Conservation (phyloP, 208 protist species). For the Trichomonas gallinae region DNA sequence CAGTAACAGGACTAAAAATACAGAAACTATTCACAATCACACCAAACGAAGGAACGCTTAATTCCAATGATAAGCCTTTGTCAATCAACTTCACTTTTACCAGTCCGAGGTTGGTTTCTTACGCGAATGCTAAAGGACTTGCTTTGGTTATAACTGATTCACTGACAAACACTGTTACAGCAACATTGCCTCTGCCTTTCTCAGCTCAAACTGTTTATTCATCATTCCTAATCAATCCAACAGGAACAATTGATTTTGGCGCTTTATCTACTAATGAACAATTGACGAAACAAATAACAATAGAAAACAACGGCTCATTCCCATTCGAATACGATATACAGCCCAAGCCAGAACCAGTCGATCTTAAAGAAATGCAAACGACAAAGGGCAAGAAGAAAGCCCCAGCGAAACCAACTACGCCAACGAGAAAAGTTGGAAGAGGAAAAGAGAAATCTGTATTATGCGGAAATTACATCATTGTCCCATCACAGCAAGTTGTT, state of each 20-base stretch:
- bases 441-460: neutral
- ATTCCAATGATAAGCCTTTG: neutral
- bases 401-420: neutral
- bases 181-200: neutral
- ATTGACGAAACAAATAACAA: neutral
- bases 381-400: neutral
- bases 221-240: neutral
- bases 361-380: neutral
- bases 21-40: neutral
- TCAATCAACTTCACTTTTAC: neutral
- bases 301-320: neutral
- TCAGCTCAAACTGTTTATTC: neutral
- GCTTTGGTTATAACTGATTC: neutral
- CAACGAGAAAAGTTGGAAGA: neutral
- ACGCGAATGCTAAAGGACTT: neutral
- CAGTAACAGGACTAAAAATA: neutral
- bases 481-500: neutral
- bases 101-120: neutral
- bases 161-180: neutral
- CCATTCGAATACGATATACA: conserved; percentile 22
- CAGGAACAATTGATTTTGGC: neutral
- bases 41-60: neutral
- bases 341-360: neutral
- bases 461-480: neutral
- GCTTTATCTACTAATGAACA: neutral